phyloP scores from a whole-genome alignment of 805 yeast species.

The Jamesozyma gamospora region DNA sequence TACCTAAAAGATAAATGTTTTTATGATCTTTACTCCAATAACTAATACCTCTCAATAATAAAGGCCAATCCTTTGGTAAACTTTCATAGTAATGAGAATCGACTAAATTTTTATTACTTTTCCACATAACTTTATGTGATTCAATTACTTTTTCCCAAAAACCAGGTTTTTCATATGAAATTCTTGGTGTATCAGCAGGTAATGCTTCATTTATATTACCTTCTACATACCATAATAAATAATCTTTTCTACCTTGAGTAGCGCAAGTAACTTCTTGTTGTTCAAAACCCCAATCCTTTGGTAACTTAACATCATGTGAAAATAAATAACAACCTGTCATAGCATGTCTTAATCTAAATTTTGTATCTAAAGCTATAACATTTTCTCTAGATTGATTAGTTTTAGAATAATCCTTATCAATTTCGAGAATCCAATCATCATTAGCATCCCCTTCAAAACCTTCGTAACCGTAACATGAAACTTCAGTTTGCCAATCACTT shows the following conservation, averaged over 20 bases:
- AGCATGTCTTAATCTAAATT: slow-evolving; percentile 68
- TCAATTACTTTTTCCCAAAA: slow-evolving; percentile 56
- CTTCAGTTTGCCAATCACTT: slow-evolving; percentile 77
- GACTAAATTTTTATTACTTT: slow-evolving; percentile 57
- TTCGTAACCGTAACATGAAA: slow-evolving; percentile 62
- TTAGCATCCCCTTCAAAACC: slow-evolving; percentile 77
- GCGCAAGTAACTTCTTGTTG: slow-evolving; percentile 85
- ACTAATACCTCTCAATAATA: slow-evolving; percentile 65
- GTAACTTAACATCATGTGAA: slow-evolving; percentile 66
- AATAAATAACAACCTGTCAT: slow-evolving; percentile 70
- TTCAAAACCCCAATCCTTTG: slow-evolving; percentile 65
- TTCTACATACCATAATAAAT: slow-evolving; percentile 67
- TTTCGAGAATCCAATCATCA: slow-evolving; percentile 72
- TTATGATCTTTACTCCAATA: slow-evolving; percentile 53
- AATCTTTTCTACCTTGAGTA: slow-evolving; percentile 49
- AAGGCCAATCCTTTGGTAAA: slow-evolving; percentile 65
- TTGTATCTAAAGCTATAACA: slow-evolving; percentile 57
- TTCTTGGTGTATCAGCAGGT: slow-evolving; percentile 35
- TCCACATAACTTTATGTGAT: slow-evolving; percentile 69
- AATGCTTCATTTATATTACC: slow-evolving; percentile 46
- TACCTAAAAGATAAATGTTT: slow-evolving; percentile 66
- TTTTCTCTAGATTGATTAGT: slow-evolving; percentile 43
- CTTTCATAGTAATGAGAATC: slow-evolving; percentile 66
- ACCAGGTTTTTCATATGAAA: slow-evolving; percentile 43
- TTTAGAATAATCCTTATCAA: slow-evolving; percentile 44